A percentile compares a stretch with the other conserved stretches of the same genome.
Evolutionary conservation across 1,139 yeast species (phyloP).

Genomic region (Candida freyschussii): DNA sequence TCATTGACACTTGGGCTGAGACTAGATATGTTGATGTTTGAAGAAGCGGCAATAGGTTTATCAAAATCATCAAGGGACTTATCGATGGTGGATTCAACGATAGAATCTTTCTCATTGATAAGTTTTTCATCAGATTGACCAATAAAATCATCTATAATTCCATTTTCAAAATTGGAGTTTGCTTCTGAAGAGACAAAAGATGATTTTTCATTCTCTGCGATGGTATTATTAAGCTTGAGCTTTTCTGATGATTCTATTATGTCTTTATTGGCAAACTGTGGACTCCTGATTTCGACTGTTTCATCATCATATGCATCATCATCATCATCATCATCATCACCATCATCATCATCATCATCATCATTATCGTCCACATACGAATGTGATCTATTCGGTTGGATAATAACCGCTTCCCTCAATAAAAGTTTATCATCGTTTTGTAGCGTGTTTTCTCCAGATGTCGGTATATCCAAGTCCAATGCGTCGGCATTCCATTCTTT

Average conservation of each 20-base stretch:
- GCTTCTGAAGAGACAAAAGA: slow-evolving; percentile 7
- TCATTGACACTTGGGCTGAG: slow-evolving; percentile 19
- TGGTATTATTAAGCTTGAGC: slow-evolving; percentile 2
- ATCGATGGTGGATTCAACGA: slow-evolving; percentile 4
- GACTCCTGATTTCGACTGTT: slow-evolving; percentile 1
- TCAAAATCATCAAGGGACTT: slow-evolving; percentile 16
- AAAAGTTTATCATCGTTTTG: slow-evolving; percentile 4
- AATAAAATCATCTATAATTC: slow-evolving; percentile 22
- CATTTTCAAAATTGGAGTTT: slow-evolving; percentile 23
- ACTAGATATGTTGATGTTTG: slow-evolving; percentile 24
- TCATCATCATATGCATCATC: slow-evolving; percentile 1
- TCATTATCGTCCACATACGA: neutral
- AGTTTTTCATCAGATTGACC: slow-evolving; percentile 17
- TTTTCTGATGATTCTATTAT: slow-evolving; percentile 8
- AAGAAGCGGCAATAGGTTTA: slow-evolving; percentile 26
- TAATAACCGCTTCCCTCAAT: slow-evolving; percentile 9
- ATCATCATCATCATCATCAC: slow-evolving; percentile 3
- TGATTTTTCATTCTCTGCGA: slow-evolving; percentile 5
- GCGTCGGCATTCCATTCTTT: slow-evolving; percentile 2
- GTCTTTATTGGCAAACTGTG: neutral
- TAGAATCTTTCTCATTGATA: slow-evolving; percentile 6
- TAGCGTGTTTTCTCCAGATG: neutral
- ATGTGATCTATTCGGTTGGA: slow-evolving; percentile 9
- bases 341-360: slow-evolving; percentile 3
- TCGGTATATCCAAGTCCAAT: slow-evolving; percentile 1